Evolutionary conservation across 257 asterid species (phyloP).

Genomic region (Forsythia suspensa): DNA sequence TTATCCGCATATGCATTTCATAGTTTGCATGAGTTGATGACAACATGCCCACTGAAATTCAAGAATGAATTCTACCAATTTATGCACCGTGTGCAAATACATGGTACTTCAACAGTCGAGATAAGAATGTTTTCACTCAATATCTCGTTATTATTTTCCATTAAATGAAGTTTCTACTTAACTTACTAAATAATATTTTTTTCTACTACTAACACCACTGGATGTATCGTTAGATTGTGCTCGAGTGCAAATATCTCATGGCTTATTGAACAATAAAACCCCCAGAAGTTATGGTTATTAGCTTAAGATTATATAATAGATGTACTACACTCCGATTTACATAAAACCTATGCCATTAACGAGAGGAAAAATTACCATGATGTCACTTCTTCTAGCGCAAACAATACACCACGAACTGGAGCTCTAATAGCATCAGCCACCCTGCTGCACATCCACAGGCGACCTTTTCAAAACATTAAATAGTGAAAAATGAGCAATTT

Average conservation of each 20-base stretch:
- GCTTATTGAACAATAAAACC: slow-evolving; percentile 4
- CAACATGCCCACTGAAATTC: neutral
- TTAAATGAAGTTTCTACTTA: neutral
- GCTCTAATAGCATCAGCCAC: slow-evolving; percentile 99
- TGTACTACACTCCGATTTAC: neutral
- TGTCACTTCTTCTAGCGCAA: slow-evolving; percentile 98
- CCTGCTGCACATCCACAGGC: slow-evolving; percentile 99
- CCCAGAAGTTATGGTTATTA: neutral
- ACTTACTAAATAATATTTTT: neutral
- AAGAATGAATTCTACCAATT: neutral
- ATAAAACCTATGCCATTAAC: slow-evolving; percentile 14
- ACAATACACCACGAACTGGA: slow-evolving; percentile 98
- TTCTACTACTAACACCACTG: neutral
- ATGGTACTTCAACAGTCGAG: neutral
- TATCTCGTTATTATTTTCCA: neutral
- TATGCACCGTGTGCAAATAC: neutral
- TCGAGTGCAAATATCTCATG: neutral
- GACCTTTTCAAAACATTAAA: slow-evolving; percentile 75
- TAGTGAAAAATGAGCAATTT: slow-evolving; percentile 43
- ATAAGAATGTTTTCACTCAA: neutral
- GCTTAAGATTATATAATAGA: slow-evolving; percentile 2
- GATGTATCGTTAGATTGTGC: slow-evolving; percentile 1
- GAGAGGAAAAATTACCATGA: slow-evolving; percentile 69
- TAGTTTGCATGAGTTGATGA: neutral
- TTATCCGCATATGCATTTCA: neutral